Evolutionary conservation across 306 rosid genomes (phyloP).

Genomic region (Cucumis sativus): Cucumber_9930_V3 NC_026658.2:4581001-4581500

Average conservation of each 20-base stretch:
- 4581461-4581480: conserved; percentile 24
- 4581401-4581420: conserved; percentile 18
- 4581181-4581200: conserved; percentile 30
- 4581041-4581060: conserved; percentile 22
- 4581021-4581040: conserved; percentile 10
- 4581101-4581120: conserved; percentile 24
- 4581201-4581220: conserved; percentile 36
- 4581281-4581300: conserved; percentile 31
- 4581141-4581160: background rate
- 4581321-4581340: conserved; percentile 33
- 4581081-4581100: conserved; percentile 11
- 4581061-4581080: conserved; percentile 19
- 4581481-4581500: no score
- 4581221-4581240: conserved; percentile 37
- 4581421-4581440: conserved; percentile 1
- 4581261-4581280: conserved; percentile 32
- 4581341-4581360: conserved; percentile 37
- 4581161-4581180: conserved; percentile 10
- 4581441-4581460: background rate
- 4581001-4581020: background rate
- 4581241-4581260: conserved; percentile 28
- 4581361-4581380: conserved; percentile 29
- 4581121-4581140: conserved; percentile 18
- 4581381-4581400: conserved; percentile 18
- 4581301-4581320: conserved; percentile 45